phyloP scores from a whole-genome alignment of 2,329 filamentous ascomycete species.

The Sphaerostilbella broomeana region DNA sequence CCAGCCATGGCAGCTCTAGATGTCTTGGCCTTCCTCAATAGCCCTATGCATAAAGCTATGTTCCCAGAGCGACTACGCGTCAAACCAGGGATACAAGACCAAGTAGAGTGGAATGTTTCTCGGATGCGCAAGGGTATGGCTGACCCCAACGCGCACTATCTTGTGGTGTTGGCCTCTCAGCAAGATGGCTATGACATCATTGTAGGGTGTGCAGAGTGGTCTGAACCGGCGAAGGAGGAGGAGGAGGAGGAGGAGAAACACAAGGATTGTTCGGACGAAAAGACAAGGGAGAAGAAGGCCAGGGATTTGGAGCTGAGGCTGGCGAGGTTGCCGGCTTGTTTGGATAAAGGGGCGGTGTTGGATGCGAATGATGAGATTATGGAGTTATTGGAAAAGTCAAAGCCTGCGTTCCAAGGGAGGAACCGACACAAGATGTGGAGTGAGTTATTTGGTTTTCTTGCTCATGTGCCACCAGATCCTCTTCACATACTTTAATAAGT shows the following conservation, averaged over 20 bases:
- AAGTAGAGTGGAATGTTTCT: conserved; percentile 12
- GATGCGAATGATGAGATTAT: conserved; percentile 10
- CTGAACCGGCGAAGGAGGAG: conserved; percentile 5
- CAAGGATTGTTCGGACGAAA: no score
- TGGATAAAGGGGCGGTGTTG: conserved; percentile 10
- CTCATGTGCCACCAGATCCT: no score
- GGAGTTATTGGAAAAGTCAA: conserved; percentile 11
- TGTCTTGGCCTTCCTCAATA: conserved; percentile 12
- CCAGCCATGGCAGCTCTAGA: conserved; percentile 14
- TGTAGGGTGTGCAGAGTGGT: conserved; percentile 14
- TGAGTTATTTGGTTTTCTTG: conserved; percentile 2
- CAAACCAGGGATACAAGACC: conserved; percentile 15
- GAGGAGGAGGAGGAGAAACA: conserved; percentile 1
- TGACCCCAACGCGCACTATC: conserved; percentile 4
- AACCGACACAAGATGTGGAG: conserved; percentile 14
- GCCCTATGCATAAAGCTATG: conserved; percentile 14
- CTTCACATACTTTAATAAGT: no score
- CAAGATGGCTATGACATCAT: conserved; percentile 6
- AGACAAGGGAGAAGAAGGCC: conserved; percentile 4
- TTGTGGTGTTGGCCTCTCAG: conserved; percentile 3
- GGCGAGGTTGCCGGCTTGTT: conserved; percentile 10
- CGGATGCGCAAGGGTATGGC: conserved; percentile 7
- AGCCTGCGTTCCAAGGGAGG: conserved; percentile 4
- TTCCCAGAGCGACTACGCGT: conserved; percentile 13
- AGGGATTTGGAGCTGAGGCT: conserved; percentile 6